phyloP scores from a whole-genome alignment of 345 rosid species.

The Iberis pinnata region DNA sequence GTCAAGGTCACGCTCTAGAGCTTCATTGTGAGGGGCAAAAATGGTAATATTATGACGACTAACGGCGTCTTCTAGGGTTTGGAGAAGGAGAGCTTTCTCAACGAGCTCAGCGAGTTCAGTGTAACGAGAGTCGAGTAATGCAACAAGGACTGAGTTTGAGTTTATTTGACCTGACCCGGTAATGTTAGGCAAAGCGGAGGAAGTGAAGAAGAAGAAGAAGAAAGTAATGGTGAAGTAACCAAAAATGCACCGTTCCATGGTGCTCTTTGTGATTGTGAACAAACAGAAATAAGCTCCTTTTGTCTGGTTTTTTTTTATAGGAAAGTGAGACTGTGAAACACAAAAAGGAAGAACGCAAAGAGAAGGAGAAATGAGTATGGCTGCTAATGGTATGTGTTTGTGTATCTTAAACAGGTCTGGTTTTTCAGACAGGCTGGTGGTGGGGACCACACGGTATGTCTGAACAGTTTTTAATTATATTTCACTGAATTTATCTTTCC shows the following conservation, averaged over 20 bases:
- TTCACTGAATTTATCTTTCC: too few species aligned
- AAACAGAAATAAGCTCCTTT: too few species aligned
- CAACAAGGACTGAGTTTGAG: constrained; percentile 72
- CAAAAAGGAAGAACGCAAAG: neutral
- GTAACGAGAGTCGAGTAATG: constrained; percentile 80
- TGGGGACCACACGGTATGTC: constrained; percentile 33
- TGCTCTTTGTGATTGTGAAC: too few species aligned
- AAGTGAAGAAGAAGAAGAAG: constrained; percentile 14
- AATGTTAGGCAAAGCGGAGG: constrained; percentile 9
- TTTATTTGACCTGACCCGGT: constrained; percentile 45
- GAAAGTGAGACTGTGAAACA: constrained; percentile 17
- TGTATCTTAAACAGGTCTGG: constrained; percentile 20
- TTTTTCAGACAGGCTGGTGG: constrained; percentile 35
- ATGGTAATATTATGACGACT: constrained; percentile 60
- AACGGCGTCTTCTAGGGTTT: constrained; percentile 55
- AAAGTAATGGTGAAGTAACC: constrained; percentile 26
- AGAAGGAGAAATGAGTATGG: constrained; percentile 18
- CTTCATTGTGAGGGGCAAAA: constrained; percentile 71
- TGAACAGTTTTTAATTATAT: constrained; percentile 1
- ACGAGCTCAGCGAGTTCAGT: constrained; percentile 74
- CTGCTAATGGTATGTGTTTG: constrained; percentile 5
- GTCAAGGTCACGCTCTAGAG: constrained; percentile 64
- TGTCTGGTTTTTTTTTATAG: neutral
- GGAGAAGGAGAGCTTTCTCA: constrained; percentile 68
- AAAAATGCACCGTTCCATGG: constrained; percentile 33